phyloP scores from a whole-genome alignment of 768 basidiomycete species.

The Tremella mesenterica region DNA sequence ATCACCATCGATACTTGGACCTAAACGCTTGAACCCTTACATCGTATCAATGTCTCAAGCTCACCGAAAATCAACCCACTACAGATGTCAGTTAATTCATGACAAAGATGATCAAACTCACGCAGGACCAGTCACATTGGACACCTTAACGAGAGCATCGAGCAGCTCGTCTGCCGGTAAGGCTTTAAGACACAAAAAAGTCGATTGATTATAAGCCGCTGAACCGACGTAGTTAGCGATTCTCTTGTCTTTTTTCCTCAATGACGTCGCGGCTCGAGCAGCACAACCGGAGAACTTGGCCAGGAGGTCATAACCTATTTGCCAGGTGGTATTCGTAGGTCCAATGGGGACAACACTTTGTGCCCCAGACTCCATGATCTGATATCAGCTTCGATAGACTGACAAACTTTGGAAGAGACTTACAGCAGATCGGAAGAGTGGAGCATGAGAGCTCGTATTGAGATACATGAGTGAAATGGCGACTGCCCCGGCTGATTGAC shows the following conservation, averaged over 20 bases:
- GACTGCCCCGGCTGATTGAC: conserved; percentile 55
- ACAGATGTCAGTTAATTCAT: too few species aligned
- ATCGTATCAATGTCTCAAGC: too few species aligned
- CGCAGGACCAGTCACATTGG: background rate
- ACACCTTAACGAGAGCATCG: too few species aligned
- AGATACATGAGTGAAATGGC: conserved; percentile 48
- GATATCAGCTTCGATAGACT: background rate
- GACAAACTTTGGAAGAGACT: background rate
- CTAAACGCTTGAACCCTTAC: too few species aligned
- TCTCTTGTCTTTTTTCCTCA: background rate
- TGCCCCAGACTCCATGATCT: conserved; percentile 35
- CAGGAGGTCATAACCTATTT: conserved; percentile 29
- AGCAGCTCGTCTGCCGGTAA: conserved; percentile 23
- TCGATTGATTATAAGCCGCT: too few species aligned
- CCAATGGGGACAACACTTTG: conserved; percentile 19
- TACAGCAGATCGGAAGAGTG: conserved; percentile 11
- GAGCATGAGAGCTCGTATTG: conserved; percentile 16
- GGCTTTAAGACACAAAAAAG: conserved; percentile 32
- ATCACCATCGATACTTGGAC: conserved; percentile 37
- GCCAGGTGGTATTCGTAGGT: conserved; percentile 18
- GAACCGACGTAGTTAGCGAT: too few species aligned
- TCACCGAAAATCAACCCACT: too few species aligned
- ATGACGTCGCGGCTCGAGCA: too few species aligned
- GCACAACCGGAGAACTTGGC: conserved; percentile 6
- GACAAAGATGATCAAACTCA: too few species aligned